Conservation (phyloP, 176 grass and related monocot species). For the Carex parvula region DNA sequence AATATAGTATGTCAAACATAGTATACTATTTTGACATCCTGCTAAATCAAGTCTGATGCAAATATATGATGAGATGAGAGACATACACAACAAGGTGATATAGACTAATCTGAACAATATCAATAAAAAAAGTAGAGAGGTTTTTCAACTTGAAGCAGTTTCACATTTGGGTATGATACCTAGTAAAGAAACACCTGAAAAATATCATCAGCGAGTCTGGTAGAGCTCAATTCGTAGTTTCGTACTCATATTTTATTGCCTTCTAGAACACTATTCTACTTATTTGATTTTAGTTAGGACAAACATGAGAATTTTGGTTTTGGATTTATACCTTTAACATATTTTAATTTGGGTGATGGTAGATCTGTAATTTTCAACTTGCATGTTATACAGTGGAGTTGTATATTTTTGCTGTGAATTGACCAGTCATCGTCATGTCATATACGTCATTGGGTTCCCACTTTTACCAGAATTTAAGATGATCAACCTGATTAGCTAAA, state of each 20-base stretch:
- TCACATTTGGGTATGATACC: neutral
- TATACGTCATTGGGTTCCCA: neutral
- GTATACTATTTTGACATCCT: too few relatives aligned
- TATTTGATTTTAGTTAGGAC: neutral
- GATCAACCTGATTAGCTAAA: neutral
- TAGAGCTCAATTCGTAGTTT: neutral
- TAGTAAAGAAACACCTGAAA: neutral
- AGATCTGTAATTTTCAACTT: neutral
- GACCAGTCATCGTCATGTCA: neutral
- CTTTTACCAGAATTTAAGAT: neutral
- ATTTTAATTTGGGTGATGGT: neutral
- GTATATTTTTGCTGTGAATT: conserved; percentile 2
- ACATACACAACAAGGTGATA: neutral
- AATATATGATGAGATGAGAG: too few relatives aligned
- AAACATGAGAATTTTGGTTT: neutral
- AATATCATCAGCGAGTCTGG: neutral
- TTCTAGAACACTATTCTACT: neutral
- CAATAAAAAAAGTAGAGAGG: neutral
- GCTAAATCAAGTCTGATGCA: too few relatives aligned
- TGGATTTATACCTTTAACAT: conserved; percentile 1
- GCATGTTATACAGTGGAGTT: neutral
- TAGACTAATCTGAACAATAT: neutral
- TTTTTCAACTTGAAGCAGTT: neutral
- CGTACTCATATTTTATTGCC: neutral
- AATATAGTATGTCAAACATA: too few relatives aligned